These are phyloP conservation scores for Xerocomus potaroensis DNA, from an alignment of 768 basidiomycete species.

Conservation along the genomic window DNA sequence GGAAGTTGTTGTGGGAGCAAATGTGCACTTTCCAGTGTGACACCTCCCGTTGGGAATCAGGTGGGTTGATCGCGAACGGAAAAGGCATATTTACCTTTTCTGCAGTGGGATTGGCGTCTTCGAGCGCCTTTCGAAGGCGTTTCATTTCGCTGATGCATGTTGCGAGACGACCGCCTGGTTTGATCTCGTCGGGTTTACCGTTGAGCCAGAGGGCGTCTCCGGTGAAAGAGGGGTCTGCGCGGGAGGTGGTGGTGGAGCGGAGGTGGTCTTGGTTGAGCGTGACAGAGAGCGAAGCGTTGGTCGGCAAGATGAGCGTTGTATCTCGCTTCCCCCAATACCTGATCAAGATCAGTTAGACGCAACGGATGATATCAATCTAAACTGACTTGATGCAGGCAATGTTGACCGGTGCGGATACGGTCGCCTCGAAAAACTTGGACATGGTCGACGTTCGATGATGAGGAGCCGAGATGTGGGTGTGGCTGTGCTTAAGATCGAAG, in stretches of 20 bases:
- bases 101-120: slow-evolving; percentile 59
- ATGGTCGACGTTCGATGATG: slow-evolving; percentile 34
- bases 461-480: slow-evolving; percentile 3
- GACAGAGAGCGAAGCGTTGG: slow-evolving; percentile 97
- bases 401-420: slow-evolving; percentile 91
- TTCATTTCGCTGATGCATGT: slow-evolving; percentile 90
- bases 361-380: not conserved
- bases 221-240: slow-evolving; percentile 69
- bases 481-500: slow-evolving; percentile 21
- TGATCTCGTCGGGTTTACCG: slow-evolving; percentile 88
- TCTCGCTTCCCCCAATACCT: slow-evolving; percentile 99
- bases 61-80: not conserved
- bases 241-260: slow-evolving; percentile 88
- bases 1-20: slow-evolving; percentile 96
- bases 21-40: slow-evolving; percentile 70
- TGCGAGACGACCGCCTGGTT: slow-evolving; percentile 66
- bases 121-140: slow-evolving; percentile 65
- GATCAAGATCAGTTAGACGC: slow-evolving; percentile 5
- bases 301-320: slow-evolving; percentile 91
- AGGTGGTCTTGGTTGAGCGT: slow-evolving; percentile 97
- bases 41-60: slow-evolving; percentile 12
- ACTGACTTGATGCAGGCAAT: slow-evolving; percentile 96
- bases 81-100: slow-evolving; percentile 50
- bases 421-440: slow-evolving; percentile 69
- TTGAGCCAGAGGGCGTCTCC: slow-evolving; percentile 92